Evolutionary conservation across 805 yeast genomes (phyloP), one percentile per base, ranked within the genome.

Genomic region (Lipomyces orientalis): DNA sequence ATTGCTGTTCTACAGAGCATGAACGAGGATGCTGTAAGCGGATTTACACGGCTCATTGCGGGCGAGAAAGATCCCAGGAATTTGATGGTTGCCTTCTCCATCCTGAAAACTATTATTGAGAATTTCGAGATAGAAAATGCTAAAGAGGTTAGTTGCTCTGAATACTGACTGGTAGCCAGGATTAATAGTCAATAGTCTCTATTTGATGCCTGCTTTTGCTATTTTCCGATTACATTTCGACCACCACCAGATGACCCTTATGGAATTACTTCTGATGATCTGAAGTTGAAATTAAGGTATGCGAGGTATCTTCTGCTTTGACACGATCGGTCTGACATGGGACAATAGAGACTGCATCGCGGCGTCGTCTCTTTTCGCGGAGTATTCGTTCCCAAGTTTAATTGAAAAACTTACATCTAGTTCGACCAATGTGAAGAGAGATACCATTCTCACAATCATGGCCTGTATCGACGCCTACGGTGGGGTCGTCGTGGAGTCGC

Each of bases 11-110:
- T 73, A 25, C 66, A 61, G 2, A 64, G 75, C 8, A 67, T 78
- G 31, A 79, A 79, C 33, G 85, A 84, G 39, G 71, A 76, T 2
- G 86, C 83, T 62, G 82, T 91, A 43, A 77, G 83, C 51, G 77
- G 89, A 0, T 93, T 90, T 71, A 75, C 91, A 46, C 86, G 87
- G 65, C 75, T 92, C 35, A 90, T 97, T 1, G 82, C 86, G 16
- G 97, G 97, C 51, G 99, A 95, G 75, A 96, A 95, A 74, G 99
- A 95, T 78, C 99, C 99, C 2, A 84, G 90, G 67, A 95, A 96
- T 78, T 81, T 95, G 69, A 76, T 95, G 73, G 68, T 85, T 1
- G 90, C 97, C 1, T 91, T 94, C 73, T 76, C 81, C 4, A 74
- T 92, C 56, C 86, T 88, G 71, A 71, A 77, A 12, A 54, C 62